phyloP scores from a whole-genome alignment of 140 eudicot genomes.

The Stevia rebaudiana region DNA sequence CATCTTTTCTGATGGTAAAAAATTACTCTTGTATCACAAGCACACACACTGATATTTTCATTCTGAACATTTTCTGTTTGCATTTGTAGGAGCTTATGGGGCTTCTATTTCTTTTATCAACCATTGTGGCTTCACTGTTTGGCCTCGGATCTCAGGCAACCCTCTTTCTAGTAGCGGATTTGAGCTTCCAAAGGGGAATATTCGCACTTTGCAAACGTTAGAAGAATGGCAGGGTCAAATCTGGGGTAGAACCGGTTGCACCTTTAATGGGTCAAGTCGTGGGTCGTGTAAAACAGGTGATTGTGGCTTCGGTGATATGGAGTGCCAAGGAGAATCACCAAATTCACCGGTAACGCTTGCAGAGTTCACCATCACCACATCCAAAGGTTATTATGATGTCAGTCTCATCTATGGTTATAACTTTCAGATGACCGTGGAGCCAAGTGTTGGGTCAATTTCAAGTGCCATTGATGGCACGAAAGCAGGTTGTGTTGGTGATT shows the following conservation, averaged over 20 bases:
- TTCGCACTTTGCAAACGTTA: neutral
- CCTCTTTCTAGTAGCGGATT: slow-evolving; percentile 9
- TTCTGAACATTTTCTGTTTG: slow-evolving; percentile 1
- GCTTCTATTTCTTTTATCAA: slow-evolving; percentile 12
- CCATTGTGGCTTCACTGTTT: slow-evolving; percentile 23
- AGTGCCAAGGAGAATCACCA: slow-evolving; percentile 13
- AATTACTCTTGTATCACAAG: neutral
- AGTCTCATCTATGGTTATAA: slow-evolving; percentile 17
- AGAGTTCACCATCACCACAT: neutral
- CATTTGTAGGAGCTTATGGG: slow-evolving; percentile 24
- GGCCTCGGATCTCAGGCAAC: slow-evolving; percentile 18
- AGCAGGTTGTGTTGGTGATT: slow-evolving; percentile 14
- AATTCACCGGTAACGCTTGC: slow-evolving; percentile 18
- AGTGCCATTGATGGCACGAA: neutral
- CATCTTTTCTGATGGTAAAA: neutral
- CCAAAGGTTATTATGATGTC: neutral
- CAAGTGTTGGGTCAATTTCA: neutral
- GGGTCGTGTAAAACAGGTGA: slow-evolving; percentile 17
- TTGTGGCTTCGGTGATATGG: slow-evolving; percentile 13
- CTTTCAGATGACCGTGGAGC: slow-evolving; percentile 9
- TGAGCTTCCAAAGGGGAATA: slow-evolving; percentile 5
- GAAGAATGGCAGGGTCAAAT: slow-evolving; percentile 6
- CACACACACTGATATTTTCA: neutral
- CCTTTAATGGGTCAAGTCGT: slow-evolving; percentile 4
- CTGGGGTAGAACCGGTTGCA: slow-evolving; percentile 26